phyloP scores from a whole-genome alignment of 495 filamentous ascomycete genomes.

The Cercophora scortea region DNA sequence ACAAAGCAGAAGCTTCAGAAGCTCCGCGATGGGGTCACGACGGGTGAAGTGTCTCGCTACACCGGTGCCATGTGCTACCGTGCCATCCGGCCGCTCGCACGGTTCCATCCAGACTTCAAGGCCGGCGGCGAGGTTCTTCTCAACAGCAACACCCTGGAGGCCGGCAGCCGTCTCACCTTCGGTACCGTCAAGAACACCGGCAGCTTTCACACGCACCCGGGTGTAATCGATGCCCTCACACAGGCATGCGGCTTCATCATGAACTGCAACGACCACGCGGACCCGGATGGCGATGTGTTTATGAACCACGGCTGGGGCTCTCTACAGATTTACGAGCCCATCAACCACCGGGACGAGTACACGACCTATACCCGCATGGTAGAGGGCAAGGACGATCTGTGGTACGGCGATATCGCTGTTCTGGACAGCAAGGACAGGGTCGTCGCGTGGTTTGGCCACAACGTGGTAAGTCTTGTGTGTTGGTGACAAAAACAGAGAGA shows the following conservation, averaged over 20 bases:
- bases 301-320: constrained; percentile 58
- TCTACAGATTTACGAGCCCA: constrained; percentile 50
- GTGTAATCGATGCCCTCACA: constrained; percentile 57
- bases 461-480: neutral
- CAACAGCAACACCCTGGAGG: constrained; percentile 56
- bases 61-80: constrained; percentile 45
- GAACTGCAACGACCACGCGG: constrained; percentile 59
- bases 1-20: neutral
- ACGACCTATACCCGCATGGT: constrained; percentile 49
- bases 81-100: constrained; percentile 54
- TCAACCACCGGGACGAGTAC: constrained; percentile 54
- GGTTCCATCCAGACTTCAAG: constrained; percentile 48
- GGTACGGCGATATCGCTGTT: neutral
- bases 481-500: too few species aligned
- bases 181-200: constrained; percentile 34
- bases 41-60: neutral
- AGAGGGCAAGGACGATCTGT: neutral
- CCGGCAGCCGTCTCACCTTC: constrained; percentile 55
- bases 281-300: constrained; percentile 50
- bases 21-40: neutral
- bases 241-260: constrained; percentile 63
- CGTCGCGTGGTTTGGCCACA: constrained; percentile 21
- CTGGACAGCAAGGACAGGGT: constrained; percentile 17
- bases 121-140: constrained; percentile 65
- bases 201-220: constrained; percentile 54